Percentiles rank a stretch among this genome's conserved stretches.
phyloP scores from a whole-genome alignment of 306 rosid species.

The Datisca glomerata region DNA sequence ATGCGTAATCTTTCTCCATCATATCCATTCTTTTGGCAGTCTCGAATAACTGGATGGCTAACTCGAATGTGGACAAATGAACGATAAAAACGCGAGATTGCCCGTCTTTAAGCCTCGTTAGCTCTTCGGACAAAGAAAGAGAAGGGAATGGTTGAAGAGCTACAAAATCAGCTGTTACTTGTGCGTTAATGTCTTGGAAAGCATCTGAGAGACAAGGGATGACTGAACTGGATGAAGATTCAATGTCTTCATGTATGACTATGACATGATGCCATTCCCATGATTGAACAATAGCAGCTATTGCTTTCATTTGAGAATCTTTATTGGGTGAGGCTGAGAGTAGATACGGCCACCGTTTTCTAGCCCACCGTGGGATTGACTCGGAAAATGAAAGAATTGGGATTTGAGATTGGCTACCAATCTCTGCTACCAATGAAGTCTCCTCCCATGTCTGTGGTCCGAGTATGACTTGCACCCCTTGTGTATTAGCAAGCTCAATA shows the following conservation, averaged over 20 bases:
- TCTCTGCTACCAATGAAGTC: constrained; percentile 18
- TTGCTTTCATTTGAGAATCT: constrained; percentile 23
- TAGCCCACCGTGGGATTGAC: constrained; percentile 26
- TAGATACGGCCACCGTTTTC: constrained; percentile 22
- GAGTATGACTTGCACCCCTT: constrained; percentile 22
- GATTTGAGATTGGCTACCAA: constrained; percentile 12
- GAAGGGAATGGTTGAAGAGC: constrained; percentile 21
- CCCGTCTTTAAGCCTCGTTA: constrained; percentile 19
- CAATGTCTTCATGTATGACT: constrained; percentile 27
- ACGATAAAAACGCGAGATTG: constrained; percentile 26
- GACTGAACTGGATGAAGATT: constrained; percentile 15
- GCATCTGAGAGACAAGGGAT: constrained; percentile 19
- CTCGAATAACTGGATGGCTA: constrained; percentile 20
- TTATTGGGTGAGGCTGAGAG: constrained; percentile 16
- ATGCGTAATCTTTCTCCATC: constrained; percentile 30
- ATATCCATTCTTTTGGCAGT: constrained; percentile 23
- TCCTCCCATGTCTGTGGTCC: constrained; percentile 37
- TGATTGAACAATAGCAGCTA: constrained; percentile 28
- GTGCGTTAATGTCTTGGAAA: constrained; percentile 7
- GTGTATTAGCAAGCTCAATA: constrained; percentile 10
- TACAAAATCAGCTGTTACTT: constrained; percentile 7
- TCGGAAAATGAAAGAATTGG: constrained; percentile 28
- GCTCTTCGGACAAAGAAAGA: constrained; percentile 19
- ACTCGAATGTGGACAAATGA: constrained; percentile 17
- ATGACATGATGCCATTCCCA: constrained; percentile 23